Evolutionary conservation across 768 basidiomycete genomes (phyloP).

Genomic region (Russula emetica): DNA sequence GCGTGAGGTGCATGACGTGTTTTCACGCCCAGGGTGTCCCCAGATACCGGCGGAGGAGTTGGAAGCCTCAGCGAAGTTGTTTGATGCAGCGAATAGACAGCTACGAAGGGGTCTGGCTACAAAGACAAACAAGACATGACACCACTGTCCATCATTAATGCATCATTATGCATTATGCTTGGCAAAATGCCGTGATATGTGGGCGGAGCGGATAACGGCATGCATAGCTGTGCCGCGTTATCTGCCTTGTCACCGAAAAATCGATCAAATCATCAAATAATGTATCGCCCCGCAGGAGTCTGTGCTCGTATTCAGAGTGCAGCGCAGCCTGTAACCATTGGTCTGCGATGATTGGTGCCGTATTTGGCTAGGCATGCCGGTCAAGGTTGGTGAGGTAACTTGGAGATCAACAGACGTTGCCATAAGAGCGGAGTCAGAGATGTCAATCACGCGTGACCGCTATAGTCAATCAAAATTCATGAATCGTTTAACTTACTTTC

Average conservation of each 20-base stretch:
- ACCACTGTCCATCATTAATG: not conserved
- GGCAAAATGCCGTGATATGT: not conserved
- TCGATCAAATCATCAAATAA: not conserved
- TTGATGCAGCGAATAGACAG: not conserved
- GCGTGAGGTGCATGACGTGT: slow-evolving; percentile 9
- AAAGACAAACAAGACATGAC: not conserved
- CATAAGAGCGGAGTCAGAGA: too few relatives aligned
- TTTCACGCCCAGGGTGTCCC: slow-evolving; percentile 5
- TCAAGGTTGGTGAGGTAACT: too few relatives aligned
- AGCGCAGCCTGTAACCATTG: too few relatives aligned
- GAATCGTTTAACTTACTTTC: too few relatives aligned
- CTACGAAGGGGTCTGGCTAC: not conserved
- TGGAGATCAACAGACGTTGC: too few relatives aligned
- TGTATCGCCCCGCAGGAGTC: not conserved
- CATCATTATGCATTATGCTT: too few relatives aligned
- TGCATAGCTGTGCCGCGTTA: not conserved
- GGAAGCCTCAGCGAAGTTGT: slow-evolving; percentile 1
- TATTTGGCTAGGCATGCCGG: not conserved
- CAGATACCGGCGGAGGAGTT: slow-evolving; percentile 5
- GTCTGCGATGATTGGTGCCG: not conserved
- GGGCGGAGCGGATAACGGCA: not conserved
- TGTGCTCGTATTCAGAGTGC: too few relatives aligned
- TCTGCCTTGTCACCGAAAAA: not conserved
- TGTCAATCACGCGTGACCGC: too few relatives aligned
- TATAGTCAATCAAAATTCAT: too few relatives aligned